Evolutionary conservation across 371 early-diverging fungal genomes (phyloP), one percentile per base, ranked within the genome.

Genomic region (Circinella umbellata): DNA sequence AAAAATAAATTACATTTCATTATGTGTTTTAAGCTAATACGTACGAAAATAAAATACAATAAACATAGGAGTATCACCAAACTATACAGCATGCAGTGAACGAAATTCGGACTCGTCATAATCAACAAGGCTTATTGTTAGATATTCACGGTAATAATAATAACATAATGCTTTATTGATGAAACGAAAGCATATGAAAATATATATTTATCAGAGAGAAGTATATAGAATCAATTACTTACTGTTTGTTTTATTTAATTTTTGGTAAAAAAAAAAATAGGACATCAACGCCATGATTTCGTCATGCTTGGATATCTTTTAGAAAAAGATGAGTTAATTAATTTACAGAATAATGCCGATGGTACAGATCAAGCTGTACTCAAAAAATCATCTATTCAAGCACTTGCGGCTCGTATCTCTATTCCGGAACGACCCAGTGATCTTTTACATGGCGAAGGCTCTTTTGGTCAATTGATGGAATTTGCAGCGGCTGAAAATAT

Each of bases 111-210:
- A n/a, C 57, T 3, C 11, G 27, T 9, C 66, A 39, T 17, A 18
- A 54, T 34, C 20, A 39, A 4, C 13, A 64, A 38, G 71, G 71
- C 15, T 27, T 70, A n/a, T 39, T 70, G 11, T 20, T 70, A 10
- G 71, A 70, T n/a, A 70, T 70, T n/a, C 71, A 70, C 35, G 71
- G 71, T 70, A 70, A 27, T 39, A 9, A 54, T 54, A 9, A 47
- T 11, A 11, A 47, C 27, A 27, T 27, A 0, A 27, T 27, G 27
- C 2, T 27, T 27, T 27, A 27, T 27, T 47, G 47, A 47, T 15
- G 15, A 9, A 47, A 15, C 1, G 47, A 1, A 47, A 47, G 15
- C 9, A 15, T 47, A 47, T 9, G 9, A 47, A 47, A 15, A 47
- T 11, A 9, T 11, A 11, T 0, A 47, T 9, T 15, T 47, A 47